Evolutionary conservation across 257 asterid species (phyloP).

Genomic region (Fraxinus americana): DNA sequence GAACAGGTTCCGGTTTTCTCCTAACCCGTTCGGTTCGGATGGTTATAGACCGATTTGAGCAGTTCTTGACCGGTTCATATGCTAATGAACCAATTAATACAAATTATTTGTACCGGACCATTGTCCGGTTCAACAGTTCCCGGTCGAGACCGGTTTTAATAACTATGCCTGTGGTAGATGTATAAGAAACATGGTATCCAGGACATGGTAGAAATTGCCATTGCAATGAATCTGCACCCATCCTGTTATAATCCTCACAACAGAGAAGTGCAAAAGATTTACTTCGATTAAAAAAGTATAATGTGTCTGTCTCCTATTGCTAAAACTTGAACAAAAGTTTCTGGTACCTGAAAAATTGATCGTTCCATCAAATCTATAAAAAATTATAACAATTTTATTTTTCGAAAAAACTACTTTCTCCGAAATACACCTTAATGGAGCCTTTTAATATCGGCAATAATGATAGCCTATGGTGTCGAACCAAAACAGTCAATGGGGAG

Average conservation of each 20-base stretch:
- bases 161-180: background rate
- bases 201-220: background rate
- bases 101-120: no score
- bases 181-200: background rate
- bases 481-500: background rate
- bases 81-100: no score
- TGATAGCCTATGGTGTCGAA: background rate
- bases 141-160: no score
- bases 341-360: background rate
- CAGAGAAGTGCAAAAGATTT: background rate
- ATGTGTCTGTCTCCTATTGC: constrained; percentile 2
- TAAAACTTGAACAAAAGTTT: background rate
- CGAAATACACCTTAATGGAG: background rate
- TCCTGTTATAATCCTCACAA: background rate
- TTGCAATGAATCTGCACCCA: constrained; percentile 9
- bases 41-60: no score
- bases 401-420: background rate
- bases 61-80: no score
- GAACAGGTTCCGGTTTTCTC: no score
- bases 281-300: background rate
- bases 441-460: background rate
- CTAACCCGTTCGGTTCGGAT: no score
- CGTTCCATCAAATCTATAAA: background rate
- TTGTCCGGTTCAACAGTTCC: no score
- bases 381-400: background rate